Evolutionary conservation across 305 asterid genomes (phyloP), one percentile per base, ranked within the genome.

Genomic region (Fraxinus sp.): DNA sequence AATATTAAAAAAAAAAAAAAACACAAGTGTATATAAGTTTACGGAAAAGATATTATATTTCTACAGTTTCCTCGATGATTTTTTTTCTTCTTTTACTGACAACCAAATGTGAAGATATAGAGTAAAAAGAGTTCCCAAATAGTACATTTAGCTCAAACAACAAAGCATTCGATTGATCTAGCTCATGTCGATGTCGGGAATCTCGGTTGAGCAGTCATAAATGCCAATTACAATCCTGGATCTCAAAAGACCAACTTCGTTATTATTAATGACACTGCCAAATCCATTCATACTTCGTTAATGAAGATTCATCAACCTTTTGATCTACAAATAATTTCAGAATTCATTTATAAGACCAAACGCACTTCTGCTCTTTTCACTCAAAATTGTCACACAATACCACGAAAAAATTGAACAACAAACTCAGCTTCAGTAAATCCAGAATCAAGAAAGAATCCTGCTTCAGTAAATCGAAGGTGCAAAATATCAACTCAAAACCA

Each of bases 401-500:
- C 76, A 71, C 76, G 26, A 71, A 71, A 71, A 71, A 30, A 28
- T 30, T n/a, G 57, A 64, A 49, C 78, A 44, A 82, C 52, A 33
- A 46, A 44, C 64, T 59, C 79, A 79, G 76, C 78, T 8, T 26
- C 74, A 39, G 76, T 79, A 84, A 32, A 76, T 84, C n/a, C 74
- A 59, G 66, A 18, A 71, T 71, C 76, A 33, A 71, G 76, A 16
- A 33, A 33, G 36, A 46, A 62, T 78, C 81, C 77, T 75, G 71
- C 75, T 7, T 41, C 74, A 24, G 76, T 76, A 84, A 32, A 70
- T 84, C 11, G 41, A 35, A 44, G 20, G 77, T 7, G 76, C 26
- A 74, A 77, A 62, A 46, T 57, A 81, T 79, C 62, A 62, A 28
- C 79, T 76, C 70, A 85, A 79, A 81, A 78, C 79, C 46, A 76